Evolutionary conservation across 805 yeast species (phyloP), one percentile per base, ranked within the genome.

Genomic region (Pichia kluyveri): DNA sequence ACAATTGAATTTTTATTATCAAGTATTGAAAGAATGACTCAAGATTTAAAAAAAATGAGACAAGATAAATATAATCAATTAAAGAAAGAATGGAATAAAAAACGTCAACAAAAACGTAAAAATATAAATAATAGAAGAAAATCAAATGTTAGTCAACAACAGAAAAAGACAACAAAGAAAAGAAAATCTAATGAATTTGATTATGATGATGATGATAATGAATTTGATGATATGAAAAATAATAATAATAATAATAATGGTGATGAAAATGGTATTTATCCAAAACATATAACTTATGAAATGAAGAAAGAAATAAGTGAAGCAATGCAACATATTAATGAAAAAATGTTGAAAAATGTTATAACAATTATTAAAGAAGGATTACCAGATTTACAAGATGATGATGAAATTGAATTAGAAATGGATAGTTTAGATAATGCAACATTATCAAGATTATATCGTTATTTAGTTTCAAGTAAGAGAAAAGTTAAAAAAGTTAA

Each of bases 251-350:
- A 69, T 59, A 68, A 67, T 51, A 57, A 60, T 23, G 43, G 32
- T 60, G 68, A 67, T 53, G 73, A 67, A 5, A 5, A 48, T 60
- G 26, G 26, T 23, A 23, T 23, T 23, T 63, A 65, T 43, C 68
- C 69, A 47, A 60, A 66, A 14, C 66, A 63, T 46, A 88, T 91
- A 46, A 86, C 96, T 0, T 93, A 87, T 62, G 98, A 90, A 60
- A 91, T 91, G 98, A 93, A 93, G 76, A 86, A 87, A 62, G 93
- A 88, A 63, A 82, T 93, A 50, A 80, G 89, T 48, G 97, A 89
- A 60, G 82, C 82, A 56, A 90, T 93, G 62, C 81, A 83, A 45
- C 81, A 80, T 50, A 62, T 76, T 44, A 77, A 88, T 41, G 95
- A 89, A 55, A 80, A 83, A 65, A 87, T 86, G 69, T 70, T 91